Evolutionary conservation across 2,329 filamentous ascomycete genomes (phyloP).

Genomic region (Daldinia sp.): DNA sequence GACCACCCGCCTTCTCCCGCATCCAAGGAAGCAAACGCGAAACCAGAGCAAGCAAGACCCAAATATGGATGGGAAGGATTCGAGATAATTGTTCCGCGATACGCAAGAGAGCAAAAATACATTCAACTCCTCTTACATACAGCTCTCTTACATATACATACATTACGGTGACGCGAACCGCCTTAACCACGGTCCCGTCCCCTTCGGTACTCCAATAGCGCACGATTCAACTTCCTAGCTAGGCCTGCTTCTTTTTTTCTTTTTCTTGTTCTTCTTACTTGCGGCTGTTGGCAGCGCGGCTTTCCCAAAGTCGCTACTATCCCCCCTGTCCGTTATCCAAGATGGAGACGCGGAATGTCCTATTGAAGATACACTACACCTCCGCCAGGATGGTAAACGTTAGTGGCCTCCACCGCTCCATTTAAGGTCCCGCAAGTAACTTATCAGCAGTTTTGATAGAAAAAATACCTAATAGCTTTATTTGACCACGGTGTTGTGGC

Average conservation of each 20-base stretch:
- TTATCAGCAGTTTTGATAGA: too few relatives aligned
- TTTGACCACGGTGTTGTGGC: too few relatives aligned
- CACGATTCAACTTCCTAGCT: conserved; percentile 10
- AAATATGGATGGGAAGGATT: conserved; percentile 1
- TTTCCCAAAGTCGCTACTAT: conserved; percentile 18
- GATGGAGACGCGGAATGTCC: conserved; percentile 1
- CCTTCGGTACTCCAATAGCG: conserved; percentile 16
- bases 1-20: not conserved
- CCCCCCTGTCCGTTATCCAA: not conserved
- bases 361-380: too few relatives aligned
- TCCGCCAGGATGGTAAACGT: too few relatives aligned
- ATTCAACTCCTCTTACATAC: not conserved
- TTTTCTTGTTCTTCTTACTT: not conserved
- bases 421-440: too few relatives aligned
- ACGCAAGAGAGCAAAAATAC: not conserved
- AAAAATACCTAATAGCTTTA: too few relatives aligned
- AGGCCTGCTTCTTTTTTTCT: not conserved
- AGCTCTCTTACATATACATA: conserved; percentile 3
- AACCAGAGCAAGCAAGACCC: not conserved
- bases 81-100: not conserved
- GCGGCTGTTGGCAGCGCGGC: conserved; percentile 16
- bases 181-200: conserved; percentile 5
- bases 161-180: conserved; percentile 6
- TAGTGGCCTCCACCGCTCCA: too few relatives aligned
- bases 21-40: not conserved